Evolutionary conservation across 306 rosid genomes (phyloP).

Genomic region (Erythrophleum fordii): DNA sequence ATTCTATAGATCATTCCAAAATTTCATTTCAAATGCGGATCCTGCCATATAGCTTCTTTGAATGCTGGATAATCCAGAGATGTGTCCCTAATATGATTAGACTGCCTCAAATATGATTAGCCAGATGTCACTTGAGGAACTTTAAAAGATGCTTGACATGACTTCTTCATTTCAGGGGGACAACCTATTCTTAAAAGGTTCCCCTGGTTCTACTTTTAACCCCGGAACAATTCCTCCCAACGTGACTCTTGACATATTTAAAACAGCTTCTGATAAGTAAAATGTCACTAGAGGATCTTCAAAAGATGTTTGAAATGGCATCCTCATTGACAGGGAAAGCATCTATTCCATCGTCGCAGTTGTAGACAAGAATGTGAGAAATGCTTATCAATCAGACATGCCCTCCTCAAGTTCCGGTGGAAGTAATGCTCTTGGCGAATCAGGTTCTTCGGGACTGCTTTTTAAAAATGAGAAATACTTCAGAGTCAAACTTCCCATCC

Average conservation of each 20-base stretch:
- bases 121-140: slow-evolving; percentile 88
- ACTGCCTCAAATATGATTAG: slow-evolving; percentile 79
- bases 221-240: slow-evolving; percentile 67
- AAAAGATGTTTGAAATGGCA: slow-evolving; percentile 87
- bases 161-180: slow-evolving; percentile 78
- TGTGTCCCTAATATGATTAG: slow-evolving; percentile 81
- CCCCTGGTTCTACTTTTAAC: slow-evolving; percentile 52
- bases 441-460: slow-evolving; percentile 52
- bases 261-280: slow-evolving; percentile 81
- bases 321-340: slow-evolving; percentile 68
- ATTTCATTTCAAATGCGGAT: slow-evolving; percentile 72
- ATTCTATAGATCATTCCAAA: slow-evolving; percentile 77
- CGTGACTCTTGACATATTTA: slow-evolving; percentile 81
- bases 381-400: slow-evolving; percentile 41
- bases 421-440: slow-evolving; percentile 51
- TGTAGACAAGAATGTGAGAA: slow-evolving; percentile 42
- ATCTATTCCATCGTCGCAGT: slow-evolving; percentile 48
- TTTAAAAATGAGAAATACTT: slow-evolving; percentile 55
- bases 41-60: slow-evolving; percentile 75
- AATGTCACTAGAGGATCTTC: slow-evolving; percentile 84
- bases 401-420: slow-evolving; percentile 49
- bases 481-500: slow-evolving; percentile 66
- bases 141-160: slow-evolving; percentile 78
- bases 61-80: slow-evolving; percentile 63
- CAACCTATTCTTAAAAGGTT: slow-evolving; percentile 49